Evolutionary conservation across 2,329 filamentous ascomycete genomes (phyloP).

Genomic region (Fusarium begoniae): DNA sequence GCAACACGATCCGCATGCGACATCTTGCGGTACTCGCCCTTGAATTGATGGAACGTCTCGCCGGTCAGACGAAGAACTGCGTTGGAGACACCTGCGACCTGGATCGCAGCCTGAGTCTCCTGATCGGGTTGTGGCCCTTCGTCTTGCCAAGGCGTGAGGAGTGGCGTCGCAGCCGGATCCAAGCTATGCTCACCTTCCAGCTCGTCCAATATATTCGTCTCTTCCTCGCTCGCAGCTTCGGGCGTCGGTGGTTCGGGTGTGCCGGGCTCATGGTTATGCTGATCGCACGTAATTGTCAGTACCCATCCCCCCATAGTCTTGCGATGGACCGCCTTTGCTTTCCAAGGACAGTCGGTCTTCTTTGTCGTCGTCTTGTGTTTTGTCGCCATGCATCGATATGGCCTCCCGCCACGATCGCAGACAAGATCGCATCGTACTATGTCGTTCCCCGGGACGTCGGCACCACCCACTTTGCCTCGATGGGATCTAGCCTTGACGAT

Average conservation of each 20-base stretch:
- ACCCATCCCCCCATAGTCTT: slow-evolving; percentile 56
- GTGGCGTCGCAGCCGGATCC: slow-evolving; percentile 9
- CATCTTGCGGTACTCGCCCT: slow-evolving; percentile 56
- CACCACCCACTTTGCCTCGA: slow-evolving; percentile 52
- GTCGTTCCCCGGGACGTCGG: slow-evolving; percentile 53
- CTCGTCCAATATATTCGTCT: slow-evolving; percentile 42
- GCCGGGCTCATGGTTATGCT: slow-evolving; percentile 56
- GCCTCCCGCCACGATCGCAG: slow-evolving; percentile 56
- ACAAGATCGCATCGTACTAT: slow-evolving; percentile 57
- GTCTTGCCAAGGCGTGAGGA: slow-evolving; percentile 33
- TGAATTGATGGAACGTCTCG: slow-evolving; percentile 56
- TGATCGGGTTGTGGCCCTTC: slow-evolving; percentile 47
- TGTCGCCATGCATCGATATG: slow-evolving; percentile 55
- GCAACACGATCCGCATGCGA: slow-evolving; percentile 51
- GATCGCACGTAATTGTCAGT: slow-evolving; percentile 55
- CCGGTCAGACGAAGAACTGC: slow-evolving; percentile 52
- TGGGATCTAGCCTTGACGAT: slow-evolving; percentile 57
- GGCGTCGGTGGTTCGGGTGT: slow-evolving; percentile 55
- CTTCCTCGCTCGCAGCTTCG: slow-evolving; percentile 48
- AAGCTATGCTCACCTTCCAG: slow-evolving; percentile 32
- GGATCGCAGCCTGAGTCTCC: slow-evolving; percentile 50
- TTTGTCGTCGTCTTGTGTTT: slow-evolving; percentile 58
- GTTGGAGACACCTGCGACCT: slow-evolving; percentile 53
- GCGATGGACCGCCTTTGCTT: slow-evolving; percentile 56
- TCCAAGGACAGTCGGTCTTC: slow-evolving; percentile 58